Base-by-base conservation (phyloP, 495 filamentous ascomycete genomes). In the Penicillium silybi region DNA sequence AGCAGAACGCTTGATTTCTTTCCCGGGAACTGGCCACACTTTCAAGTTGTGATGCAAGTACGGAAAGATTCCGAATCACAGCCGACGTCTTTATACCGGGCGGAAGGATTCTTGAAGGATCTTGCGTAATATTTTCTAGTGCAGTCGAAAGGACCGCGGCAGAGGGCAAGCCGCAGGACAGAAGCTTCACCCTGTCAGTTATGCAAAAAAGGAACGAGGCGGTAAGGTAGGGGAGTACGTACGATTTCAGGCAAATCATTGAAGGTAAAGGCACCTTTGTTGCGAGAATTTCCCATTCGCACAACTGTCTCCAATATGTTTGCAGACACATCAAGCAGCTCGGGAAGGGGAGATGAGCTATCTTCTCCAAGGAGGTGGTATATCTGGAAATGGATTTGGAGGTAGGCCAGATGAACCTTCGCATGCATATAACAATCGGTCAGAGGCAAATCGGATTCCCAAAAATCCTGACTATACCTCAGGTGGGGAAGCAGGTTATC, bases 311-410 rank as follows among this genome's bases (percentile, higher is more conserved):
- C 54, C 19, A 61, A 15, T 6, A 61, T 61, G 17, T 54, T 37
- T 54, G 40, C 46, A 20, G 58, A 54, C 9, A 61, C 40, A 5
- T 55, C 40, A 19, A 61, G 55, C 15, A 61, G 32, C 15, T 54
- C 51, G 4, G 58, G 54, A 40, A 35, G 20, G 0, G 51, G 18
- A 32, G 18, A 27, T 0, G 35, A 39, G 35, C 40, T 50, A 41
- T 47, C 39, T 23, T 54, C 54, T 4, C 46, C 46, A 42, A 61
- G 58, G 7, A 54, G n/a, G 11, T 37, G 46, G 29, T 61, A 51
- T n/a, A 58, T 54, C 38, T 57, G 50, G 11, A 61, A 61, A 29
- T 61, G 50, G 2, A 58, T 58, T 22, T 58, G 58, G 29, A 61
- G 54, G 17, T 57, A 61, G 22, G 58, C 27, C 25, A 61, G 34